Evolutionary conservation across 306 rosid species (phyloP).

Genomic region (Quercus bicolor): DNA sequence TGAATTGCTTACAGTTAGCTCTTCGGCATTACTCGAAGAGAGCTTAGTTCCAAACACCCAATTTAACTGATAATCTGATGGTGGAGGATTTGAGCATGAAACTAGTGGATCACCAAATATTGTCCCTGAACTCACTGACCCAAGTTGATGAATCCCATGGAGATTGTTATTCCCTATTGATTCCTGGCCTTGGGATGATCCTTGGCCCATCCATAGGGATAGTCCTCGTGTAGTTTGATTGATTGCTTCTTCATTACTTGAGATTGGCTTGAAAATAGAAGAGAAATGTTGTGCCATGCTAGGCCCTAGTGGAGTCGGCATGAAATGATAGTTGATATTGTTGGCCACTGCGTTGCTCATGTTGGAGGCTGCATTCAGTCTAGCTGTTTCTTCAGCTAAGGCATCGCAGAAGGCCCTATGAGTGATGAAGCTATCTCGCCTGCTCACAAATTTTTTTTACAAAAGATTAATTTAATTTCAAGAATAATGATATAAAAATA

Average conservation of each 20-base stretch:
- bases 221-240: constrained; percentile 37
- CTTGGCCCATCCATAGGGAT: constrained; percentile 55
- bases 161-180: constrained; percentile 20
- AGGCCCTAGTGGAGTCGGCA: constrained; percentile 34
- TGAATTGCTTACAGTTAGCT: constrained; percentile 31
- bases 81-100: constrained; percentile 34
- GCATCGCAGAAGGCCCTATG: constrained; percentile 94
- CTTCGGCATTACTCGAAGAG: constrained; percentile 30
- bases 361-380: constrained; percentile 62
- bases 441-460: constrained; percentile 25
- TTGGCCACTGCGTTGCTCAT: constrained; percentile 29
- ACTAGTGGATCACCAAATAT: constrained; percentile 38
- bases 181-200: constrained; percentile 32
- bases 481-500: neutral
- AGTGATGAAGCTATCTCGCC: constrained; percentile 91
- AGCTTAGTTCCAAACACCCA: constrained; percentile 65
- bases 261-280: constrained; percentile 61
- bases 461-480: neutral
- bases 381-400: constrained; percentile 91
- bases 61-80: constrained; percentile 43
- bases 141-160: constrained; percentile 49
- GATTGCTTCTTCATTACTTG: constrained; percentile 23
- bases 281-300: constrained; percentile 47
- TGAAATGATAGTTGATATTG: constrained; percentile 46
- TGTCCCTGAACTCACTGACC: constrained; percentile 28